Percentiles rank a stretch among this genome's conserved stretches.
Conservation (phyloP, 1,284 basidiomycete genomes). For the Spongiforma sp. region DNA sequence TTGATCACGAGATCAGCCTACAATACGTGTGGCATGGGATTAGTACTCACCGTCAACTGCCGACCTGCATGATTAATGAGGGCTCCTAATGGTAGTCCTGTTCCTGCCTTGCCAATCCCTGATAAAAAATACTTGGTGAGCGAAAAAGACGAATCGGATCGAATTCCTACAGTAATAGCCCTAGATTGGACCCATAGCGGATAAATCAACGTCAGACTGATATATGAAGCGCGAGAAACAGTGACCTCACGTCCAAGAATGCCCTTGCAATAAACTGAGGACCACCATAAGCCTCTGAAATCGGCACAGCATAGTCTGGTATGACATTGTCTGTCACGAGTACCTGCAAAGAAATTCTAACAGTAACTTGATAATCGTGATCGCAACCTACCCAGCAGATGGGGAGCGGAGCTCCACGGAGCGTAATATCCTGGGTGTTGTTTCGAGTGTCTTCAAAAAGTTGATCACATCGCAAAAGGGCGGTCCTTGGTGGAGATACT, state of each 20-base stretch:
- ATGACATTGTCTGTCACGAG: slow-evolving; percentile 35
- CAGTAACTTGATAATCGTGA: neutral
- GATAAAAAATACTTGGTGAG: neutral
- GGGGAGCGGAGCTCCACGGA: slow-evolving; percentile 30
- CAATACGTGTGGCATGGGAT: neutral
- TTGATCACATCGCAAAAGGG: slow-evolving; percentile 3
- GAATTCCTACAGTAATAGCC: slow-evolving; percentile 33
- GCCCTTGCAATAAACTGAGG: slow-evolving; percentile 37
- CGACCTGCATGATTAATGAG: slow-evolving; percentile 25
- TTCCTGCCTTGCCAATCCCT: slow-evolving; percentile 36
- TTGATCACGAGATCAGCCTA: neutral
- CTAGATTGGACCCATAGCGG: slow-evolving; percentile 10
- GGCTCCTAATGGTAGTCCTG: slow-evolving; percentile 32
- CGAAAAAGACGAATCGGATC: neutral
- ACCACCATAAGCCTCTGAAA: slow-evolving; percentile 29
- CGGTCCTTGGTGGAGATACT: slow-evolving; percentile 2
- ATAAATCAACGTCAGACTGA: neutral
- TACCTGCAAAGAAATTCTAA: slow-evolving; percentile 18
- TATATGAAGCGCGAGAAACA: neutral
- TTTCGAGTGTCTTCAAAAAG: slow-evolving; percentile 8
- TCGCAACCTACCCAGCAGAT: slow-evolving; percentile 29
- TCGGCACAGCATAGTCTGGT: slow-evolving; percentile 34
- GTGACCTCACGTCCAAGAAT: slow-evolving; percentile 24
- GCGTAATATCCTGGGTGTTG: slow-evolving; percentile 16
- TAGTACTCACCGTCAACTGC: slow-evolving; percentile 29